Percentiles rank a stretch among this genome's conserved stretches.
phyloP scores from a whole-genome alignment of 768 basidiomycete species.

The Boletus bicolor region DNA sequence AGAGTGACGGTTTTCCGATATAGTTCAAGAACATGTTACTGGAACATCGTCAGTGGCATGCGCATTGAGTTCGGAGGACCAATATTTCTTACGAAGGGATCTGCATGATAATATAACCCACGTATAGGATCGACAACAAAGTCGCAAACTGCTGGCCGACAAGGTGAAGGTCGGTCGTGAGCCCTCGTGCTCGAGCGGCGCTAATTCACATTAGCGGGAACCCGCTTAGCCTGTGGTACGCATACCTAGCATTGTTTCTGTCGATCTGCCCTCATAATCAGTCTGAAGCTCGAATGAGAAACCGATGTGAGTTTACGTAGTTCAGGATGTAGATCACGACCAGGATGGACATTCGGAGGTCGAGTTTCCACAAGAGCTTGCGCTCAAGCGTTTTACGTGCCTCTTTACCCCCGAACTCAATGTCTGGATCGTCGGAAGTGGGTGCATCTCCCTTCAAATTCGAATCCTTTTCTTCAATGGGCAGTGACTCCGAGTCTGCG shows the following conservation, averaged over 20 bases:
- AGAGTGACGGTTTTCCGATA: constrained; percentile 63
- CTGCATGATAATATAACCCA: constrained; percentile 49
- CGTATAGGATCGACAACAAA: constrained; percentile 63
- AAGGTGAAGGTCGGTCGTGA: constrained; percentile 63
- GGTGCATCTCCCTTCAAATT: background rate
- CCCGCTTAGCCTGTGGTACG: background rate
- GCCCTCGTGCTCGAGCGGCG: constrained; percentile 66
- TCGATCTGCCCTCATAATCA: constrained; percentile 46
- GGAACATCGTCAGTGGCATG: constrained; percentile 2
- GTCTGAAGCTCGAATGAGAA: background rate
- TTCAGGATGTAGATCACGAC: constrained; percentile 40
- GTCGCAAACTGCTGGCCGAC: constrained; percentile 62
- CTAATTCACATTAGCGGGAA: constrained; percentile 32
- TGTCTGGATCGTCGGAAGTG: constrained; percentile 23
- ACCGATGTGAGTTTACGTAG: constrained; percentile 23
- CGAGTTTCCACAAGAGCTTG: constrained; percentile 53
- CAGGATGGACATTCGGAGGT: constrained; percentile 53
- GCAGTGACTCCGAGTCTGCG: constrained; percentile 1
- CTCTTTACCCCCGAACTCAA: constrained; percentile 49
- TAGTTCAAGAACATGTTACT: constrained; percentile 72
- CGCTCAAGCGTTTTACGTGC: constrained; percentile 47
- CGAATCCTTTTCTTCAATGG: background rate
- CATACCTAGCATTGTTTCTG: constrained; percentile 65
- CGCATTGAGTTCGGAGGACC: background rate
- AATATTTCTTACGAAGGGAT: constrained; percentile 34